Base-by-base conservation (phyloP, 2,329 filamentous ascomycete species). In the Nothopassalora personata region DNA sequence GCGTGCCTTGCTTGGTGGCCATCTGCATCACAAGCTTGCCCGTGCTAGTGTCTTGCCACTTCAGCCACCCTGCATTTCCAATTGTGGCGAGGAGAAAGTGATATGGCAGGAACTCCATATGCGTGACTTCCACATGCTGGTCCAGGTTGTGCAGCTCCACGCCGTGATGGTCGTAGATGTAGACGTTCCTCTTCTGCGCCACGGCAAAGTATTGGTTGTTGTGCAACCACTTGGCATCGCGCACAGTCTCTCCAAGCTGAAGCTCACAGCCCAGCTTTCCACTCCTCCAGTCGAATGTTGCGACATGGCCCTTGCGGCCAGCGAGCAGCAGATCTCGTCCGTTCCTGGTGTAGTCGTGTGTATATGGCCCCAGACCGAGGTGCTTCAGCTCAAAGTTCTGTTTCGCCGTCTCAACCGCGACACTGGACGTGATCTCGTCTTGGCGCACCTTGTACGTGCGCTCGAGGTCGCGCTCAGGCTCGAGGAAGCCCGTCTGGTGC, bases 51-150 rank as follows among this genome's bases (percentile, higher is more conserved):
- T 99, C 94, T 72, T 94, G 94, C 73, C 97, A 99, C 76, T 94
- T 92, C 57, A 99, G 79, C 68, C 89, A 89, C 43, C 93, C 93
- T 49, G 87, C 86, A 67, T 89, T 87, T 61, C 90, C 90, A 69
- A 93, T 83, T 18, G 91, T 96, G 18, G 90, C 89, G 52, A 99
- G 81, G 46, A 99, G 84, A 73, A 96, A 99, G 73, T 99, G 94
- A 72, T 97, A 97, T 0, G 93, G 93, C 13, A 97, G 79, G 72
- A 97, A 99, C 75, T 97, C 91, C 82, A 99, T 91, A 74, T 95
- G 88, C 11, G 89, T 88, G 13, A 95, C 90, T 73, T 99, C 94
- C 62, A 90, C 84, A 72, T 96, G 93, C 73, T 94, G 94, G 74
- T 86, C 87, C 70, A 99, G 77, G 72, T 90, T 92, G 74, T 99